Conservation (phyloP, 495 filamentous ascomycete species). For the Trichoderma gamsii region DNA sequence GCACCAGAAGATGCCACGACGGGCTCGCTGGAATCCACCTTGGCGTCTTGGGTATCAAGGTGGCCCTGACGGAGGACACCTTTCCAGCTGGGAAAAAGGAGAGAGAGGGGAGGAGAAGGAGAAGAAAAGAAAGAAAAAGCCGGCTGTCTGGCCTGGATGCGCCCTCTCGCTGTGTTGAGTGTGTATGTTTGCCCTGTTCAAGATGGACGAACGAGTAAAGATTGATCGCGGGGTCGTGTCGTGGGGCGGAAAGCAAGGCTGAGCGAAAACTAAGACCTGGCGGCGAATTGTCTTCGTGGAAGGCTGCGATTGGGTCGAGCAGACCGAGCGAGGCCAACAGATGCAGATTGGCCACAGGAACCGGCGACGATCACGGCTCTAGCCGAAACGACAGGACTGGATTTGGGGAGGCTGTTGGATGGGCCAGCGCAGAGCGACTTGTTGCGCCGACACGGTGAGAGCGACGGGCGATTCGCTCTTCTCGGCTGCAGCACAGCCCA, state of each 20-base stretch:
- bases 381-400: not conserved
- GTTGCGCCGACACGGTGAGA: not conserved
- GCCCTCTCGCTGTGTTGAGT: not conserved
- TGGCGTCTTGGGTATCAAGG: slow-evolving; percentile 32
- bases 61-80: slow-evolving; percentile 38
- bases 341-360: not conserved
- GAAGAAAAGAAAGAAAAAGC: not conserved
- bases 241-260: not conserved
- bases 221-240: slow-evolving; percentile 8
- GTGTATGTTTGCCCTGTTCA: not conserved
- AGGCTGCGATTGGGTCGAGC: not conserved
- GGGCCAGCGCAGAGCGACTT: not conserved
- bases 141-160: not conserved
- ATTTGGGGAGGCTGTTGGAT: not conserved
- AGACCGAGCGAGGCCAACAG: too few species aligned
- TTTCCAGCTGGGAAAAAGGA: slow-evolving; percentile 21
- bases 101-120: slow-evolving; percentile 9
- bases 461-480: not conserved
- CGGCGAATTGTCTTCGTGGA: slow-evolving; percentile 2
- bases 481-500: not conserved
- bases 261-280: not conserved
- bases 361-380: not conserved
- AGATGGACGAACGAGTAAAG: not conserved
- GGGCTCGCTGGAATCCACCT: slow-evolving; percentile 50
- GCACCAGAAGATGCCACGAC: slow-evolving; percentile 48